Evolutionary conservation across 371 early-diverging fungal species (phyloP).

Genomic region (Thermomucor indicae-seudaticae): DNA sequence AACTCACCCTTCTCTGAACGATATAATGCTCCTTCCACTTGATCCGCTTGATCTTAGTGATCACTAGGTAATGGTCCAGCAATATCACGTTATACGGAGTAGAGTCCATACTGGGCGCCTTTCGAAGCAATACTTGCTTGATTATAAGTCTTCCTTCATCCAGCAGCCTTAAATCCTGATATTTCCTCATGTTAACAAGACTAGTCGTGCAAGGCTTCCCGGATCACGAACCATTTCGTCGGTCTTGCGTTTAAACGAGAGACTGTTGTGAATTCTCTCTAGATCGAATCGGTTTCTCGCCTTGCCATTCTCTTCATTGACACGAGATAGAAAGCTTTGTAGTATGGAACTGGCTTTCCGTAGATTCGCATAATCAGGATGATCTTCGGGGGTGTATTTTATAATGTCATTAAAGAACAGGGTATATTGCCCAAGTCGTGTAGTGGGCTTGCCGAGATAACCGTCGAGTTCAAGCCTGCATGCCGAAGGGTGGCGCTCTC

Average conservation of each 20-base stretch:
- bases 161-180: constrained; percentile 31
- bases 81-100: constrained; percentile 58
- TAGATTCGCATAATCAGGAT: constrained; percentile 72
- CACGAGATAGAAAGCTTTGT: constrained; percentile 61
- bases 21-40: constrained; percentile 27
- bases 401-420: constrained; percentile 86
- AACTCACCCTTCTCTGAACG: constrained; percentile 28
- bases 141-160: constrained; percentile 24
- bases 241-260: constrained; percentile 41
- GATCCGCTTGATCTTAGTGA: constrained; percentile 30
- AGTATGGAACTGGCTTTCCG: constrained; percentile 74
- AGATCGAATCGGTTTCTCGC: constrained; percentile 38
- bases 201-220: neutral
- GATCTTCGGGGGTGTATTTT: constrained; percentile 74
- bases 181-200: no score
- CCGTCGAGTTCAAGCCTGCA: constrained; percentile 76
- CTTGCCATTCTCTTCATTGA: constrained; percentile 38
- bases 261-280: constrained; percentile 32
- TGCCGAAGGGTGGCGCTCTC: constrained; percentile 43
- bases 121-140: constrained; percentile 43
- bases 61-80: constrained; percentile 37
- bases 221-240: constrained; percentile 30
- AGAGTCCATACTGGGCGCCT: constrained; percentile 47
- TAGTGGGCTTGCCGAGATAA: constrained; percentile 81
- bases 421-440: constrained; percentile 85